Evolutionary conservation across 2,329 filamentous ascomycete species (phyloP), one percentile per base, ranked within the genome.

Genomic region (Microdochium nivale): DNA sequence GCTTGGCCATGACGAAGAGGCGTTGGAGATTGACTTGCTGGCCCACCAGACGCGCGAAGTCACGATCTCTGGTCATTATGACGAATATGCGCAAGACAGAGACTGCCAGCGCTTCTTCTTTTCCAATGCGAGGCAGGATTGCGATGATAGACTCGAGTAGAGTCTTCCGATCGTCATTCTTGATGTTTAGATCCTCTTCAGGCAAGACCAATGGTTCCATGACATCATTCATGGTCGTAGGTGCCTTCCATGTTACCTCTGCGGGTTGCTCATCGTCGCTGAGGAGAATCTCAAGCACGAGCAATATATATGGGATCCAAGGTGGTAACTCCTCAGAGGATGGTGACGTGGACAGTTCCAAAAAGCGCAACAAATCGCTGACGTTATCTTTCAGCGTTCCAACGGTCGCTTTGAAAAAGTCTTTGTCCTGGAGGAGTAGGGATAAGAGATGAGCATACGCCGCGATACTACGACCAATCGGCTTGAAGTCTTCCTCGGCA

Each of bases 1-100:
- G 92, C 67, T 95, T 95, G 52, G 92, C 84, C 88, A 97, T 96
- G 49, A 96, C 81, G 68, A 99, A 97, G 23, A 99, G 75, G 25
- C 90, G 81, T 63, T 94, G 88, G 48, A 99, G 76, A 60, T 95
- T 95, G 64, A 85, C 87, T 72, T 90, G 96, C 65, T 96, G 87
- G 4, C 89, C 88, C 47, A 97, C 78, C 46, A 79, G 75, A 56
- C 83, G 79, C 2, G 94, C 91, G 55, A 95, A 77, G 14, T 81
- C 75, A 49, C 90, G 85, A 54, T 83, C 81, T 23, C 95, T 83
- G 1, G 94, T 96, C 27, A 99, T 74, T 55, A 96, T 90, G 27
- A 95, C 88, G 32, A 99, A 72, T 13, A 96, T 83, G 40, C 94
- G 83, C 48, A 88, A 79, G 13, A 95, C 81, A 0, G 92, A 91